Conservation (phyloP, 2,329 filamentous ascomycete genomes). For the Dendryphion nanum region DNA sequence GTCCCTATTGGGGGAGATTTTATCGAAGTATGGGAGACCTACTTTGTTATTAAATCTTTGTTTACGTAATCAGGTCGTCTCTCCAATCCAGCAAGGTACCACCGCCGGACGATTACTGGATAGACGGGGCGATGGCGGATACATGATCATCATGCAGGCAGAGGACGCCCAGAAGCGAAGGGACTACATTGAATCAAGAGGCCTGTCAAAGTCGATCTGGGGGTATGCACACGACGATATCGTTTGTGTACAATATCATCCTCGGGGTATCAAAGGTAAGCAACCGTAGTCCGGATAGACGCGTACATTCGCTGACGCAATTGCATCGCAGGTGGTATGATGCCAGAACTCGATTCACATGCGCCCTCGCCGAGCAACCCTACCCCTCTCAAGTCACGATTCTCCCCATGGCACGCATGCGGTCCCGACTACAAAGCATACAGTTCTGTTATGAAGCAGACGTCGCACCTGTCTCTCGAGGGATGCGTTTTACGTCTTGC, state of each 20-base stretch:
- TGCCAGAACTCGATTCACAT: constrained; percentile 46
- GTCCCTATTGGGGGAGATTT: constrained; percentile 46
- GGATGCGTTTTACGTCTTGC: constrained; percentile 38
- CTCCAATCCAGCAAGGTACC: constrained; percentile 38
- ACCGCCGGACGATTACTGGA: constrained; percentile 43
- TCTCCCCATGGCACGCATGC: constrained; percentile 48
- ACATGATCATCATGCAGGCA: constrained; percentile 52
- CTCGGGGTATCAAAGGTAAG: constrained; percentile 41
- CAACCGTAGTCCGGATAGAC: background rate
- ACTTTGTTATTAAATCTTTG: background rate
- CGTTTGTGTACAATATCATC: constrained; percentile 46
- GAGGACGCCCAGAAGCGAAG: constrained; percentile 38
- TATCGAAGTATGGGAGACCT: constrained; percentile 32
- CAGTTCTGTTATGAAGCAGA: constrained; percentile 36
- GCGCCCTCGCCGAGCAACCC: constrained; percentile 31
- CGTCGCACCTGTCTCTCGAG: constrained; percentile 36
- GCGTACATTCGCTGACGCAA: background rate
- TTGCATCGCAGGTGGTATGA: constrained; percentile 39
- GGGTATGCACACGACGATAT: constrained; percentile 32
- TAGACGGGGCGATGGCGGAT: constrained; percentile 46
- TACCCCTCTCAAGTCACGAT: constrained; percentile 37
- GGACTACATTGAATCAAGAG: constrained; percentile 36
- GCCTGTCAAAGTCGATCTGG: constrained; percentile 40
- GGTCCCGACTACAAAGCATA: constrained; percentile 38
- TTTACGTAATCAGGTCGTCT: constrained; percentile 27